Evolutionary conservation across 2,329 filamentous ascomycete genomes (phyloP), one percentile per base, ranked within the genome.

Genomic region (Hypoxylon sp.): DNA sequence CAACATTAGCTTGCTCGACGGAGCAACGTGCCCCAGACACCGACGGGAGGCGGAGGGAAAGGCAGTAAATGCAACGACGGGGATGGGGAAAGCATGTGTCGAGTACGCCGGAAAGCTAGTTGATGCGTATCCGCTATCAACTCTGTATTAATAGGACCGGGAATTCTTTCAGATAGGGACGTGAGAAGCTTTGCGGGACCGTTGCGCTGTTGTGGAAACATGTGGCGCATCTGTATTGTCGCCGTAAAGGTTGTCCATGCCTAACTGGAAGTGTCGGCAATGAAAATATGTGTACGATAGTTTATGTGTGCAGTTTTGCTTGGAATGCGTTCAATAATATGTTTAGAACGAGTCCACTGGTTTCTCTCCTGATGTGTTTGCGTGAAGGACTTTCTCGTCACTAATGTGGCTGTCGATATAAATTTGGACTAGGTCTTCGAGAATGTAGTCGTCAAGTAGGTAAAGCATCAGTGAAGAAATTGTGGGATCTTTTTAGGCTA

Each of bases 271-370:
- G 34, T 34, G 28, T 50, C 28, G 53, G 53, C 32, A 23, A 25
- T 49, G 53, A 55, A 66, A 49, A 66, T 34, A 53, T 32, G 48
- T 57, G 59, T 63, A 63, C 41, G 53, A 66, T 58, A 48, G 36
- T 53, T 14, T 28, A 49, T 48, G 14, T 25, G 41, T 43, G 52
- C 53, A 48, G 46, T 52, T 17, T 61, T 45, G 52, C 46, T 58
- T 58, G 58, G 34, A 49, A 51, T 43, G 36, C 32, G 28, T 57
- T 41, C 11, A 52, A 65, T 61, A 61, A 28, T 56, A 43, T 55
- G 46, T 60, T 36, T 13, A 13, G 50, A 38, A 41, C 17, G 14
- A 55, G 49, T 41, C 34, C 5, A 7, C 9, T 46, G 7, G 7
- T 51, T 34, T 23, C 38, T 23, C 36, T 41, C 19, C 19, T 43